A percentile compares a stretch with the other conserved stretches of the same genome.
These are phyloP conservation scores for Phytophthora colocasiae DNA, from an alignment of 352 stramenopile genomes.

Conservation along the genomic window DNA sequence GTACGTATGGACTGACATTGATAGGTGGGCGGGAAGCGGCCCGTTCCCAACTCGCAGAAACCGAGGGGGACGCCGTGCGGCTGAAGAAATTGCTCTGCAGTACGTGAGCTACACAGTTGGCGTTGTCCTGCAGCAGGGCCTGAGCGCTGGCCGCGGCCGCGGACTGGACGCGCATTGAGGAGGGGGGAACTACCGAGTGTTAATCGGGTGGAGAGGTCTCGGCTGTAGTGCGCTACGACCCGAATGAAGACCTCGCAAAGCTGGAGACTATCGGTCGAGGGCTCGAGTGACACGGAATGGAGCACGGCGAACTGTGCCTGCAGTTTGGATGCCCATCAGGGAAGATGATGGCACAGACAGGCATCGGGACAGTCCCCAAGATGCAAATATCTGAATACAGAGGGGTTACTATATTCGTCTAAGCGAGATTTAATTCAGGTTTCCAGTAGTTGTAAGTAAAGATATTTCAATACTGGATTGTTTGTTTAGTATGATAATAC, in stretches of 20 bases:
- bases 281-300: conserved; percentile 23
- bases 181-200: conserved; percentile 3
- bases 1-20: conserved; percentile 57
- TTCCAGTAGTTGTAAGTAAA: neutral
- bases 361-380: neutral
- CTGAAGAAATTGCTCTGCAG: conserved; percentile 48
- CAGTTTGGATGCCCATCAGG: conserved; percentile 22
- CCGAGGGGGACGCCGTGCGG: conserved; percentile 38
- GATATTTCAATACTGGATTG: neutral
- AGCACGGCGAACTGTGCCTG: conserved; percentile 26
- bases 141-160: conserved; percentile 32
- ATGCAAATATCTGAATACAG: neutral
- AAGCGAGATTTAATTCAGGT: conserved; percentile 2
- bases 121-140: conserved; percentile 43
- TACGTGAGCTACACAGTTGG: conserved; percentile 41
- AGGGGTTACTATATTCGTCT: neutral
- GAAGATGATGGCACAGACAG: conserved; percentile 19
- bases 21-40: conserved; percentile 43
- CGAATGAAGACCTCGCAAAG: conserved; percentile 24
- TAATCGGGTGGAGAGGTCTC: conserved; percentile 2
- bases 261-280: conserved; percentile 9
- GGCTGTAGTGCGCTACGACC: conserved; percentile 20
- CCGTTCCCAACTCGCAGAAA: conserved; percentile 44
- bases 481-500: neutral
- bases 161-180: conserved; percentile 35